phyloP scores from a whole-genome alignment of 257 asterid genomes.

The Galeopsis tetrahit region DNA sequence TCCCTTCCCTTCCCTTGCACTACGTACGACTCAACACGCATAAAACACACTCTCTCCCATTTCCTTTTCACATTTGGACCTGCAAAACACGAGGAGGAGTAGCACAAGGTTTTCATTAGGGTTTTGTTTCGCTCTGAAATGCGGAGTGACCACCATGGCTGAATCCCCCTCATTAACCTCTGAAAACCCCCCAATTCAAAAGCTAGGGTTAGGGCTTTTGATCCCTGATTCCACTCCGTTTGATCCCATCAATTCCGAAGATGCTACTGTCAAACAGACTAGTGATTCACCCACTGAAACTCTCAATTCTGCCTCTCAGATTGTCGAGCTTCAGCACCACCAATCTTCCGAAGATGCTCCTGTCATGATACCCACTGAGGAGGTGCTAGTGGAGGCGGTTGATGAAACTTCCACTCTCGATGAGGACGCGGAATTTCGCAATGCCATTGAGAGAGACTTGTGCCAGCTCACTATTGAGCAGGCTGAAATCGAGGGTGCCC shows the following conservation, averaged over 20 bases:
- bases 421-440: constrained; percentile 43
- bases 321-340: constrained; percentile 26
- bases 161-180: constrained; percentile 45
- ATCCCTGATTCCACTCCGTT: constrained; percentile 19
- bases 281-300: too few species aligned
- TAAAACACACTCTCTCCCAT: constrained; percentile 5
- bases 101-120: not conserved
- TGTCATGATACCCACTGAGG: constrained; percentile 26
- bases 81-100: too few species aligned
- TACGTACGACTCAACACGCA: constrained; percentile 33
- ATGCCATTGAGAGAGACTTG: constrained; percentile 48
- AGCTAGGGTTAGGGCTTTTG: constrained; percentile 41
- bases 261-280: too few species aligned
- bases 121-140: constrained; percentile 37
- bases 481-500: constrained; percentile 46
- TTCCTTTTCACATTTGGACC: not conserved
- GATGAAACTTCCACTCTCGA: constrained; percentile 34
- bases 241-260: constrained; percentile 29
- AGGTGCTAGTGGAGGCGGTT: constrained; percentile 26
- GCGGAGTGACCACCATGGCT: constrained; percentile 51
- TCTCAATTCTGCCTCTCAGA: constrained; percentile 2
- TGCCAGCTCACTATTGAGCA: constrained; percentile 40
- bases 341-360: constrained; percentile 37
- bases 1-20: not conserved
- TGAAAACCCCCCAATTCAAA: constrained; percentile 38